Evolutionary conservation across 1,284 basidiomycete species (phyloP), one percentile per base, ranked within the genome.

Genomic region (Cystodermella granulosa): DNA sequence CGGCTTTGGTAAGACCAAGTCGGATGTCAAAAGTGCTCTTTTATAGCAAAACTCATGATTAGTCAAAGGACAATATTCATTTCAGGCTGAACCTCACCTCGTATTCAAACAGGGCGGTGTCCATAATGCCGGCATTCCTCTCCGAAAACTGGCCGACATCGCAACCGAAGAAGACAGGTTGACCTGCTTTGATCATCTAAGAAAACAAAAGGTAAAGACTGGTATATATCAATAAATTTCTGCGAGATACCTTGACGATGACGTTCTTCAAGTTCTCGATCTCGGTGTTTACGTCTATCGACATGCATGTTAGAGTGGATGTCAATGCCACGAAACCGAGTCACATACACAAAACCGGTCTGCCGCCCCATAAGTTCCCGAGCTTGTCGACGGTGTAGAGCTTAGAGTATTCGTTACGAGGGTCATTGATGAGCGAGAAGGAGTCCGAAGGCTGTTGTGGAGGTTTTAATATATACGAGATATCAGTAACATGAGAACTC

Each of bases 391-490:
- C 91, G 4, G 91, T 91, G 71, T 95, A 95, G n/a, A 95, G 76
- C 65, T 83, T 85, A 49, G 75, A 77, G 60, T 85, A 88, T 16
- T 75, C 73, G 61, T 96, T 93, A 24, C 94, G 80, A 15, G 95
- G 94, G 63, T 98, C 94, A 61, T 98, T 87, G 68, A 98, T 93
- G 28, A 98, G 78, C 41, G 91, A 95, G 74, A 96, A 94, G 5
- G 78, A 83, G 34, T 89, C 84, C 2, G 73, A 60, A 13, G 81
- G 79, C 69, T 81, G 52, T 42, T 46, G 35, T 22, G 36, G 6
- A 39, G 51, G 34, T 57, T 38, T 16, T 35, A 26, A 15, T 31
- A 37, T 39, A 44, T 17, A 43, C 28, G 42, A 37, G 18, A 35
- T 24, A 18, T 8, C 31, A 23, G 34, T 28, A 47, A 45, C 7